Evolutionary conservation across 306 rosid species (phyloP).

Genomic region (Cucurbita moschata): DNA sequence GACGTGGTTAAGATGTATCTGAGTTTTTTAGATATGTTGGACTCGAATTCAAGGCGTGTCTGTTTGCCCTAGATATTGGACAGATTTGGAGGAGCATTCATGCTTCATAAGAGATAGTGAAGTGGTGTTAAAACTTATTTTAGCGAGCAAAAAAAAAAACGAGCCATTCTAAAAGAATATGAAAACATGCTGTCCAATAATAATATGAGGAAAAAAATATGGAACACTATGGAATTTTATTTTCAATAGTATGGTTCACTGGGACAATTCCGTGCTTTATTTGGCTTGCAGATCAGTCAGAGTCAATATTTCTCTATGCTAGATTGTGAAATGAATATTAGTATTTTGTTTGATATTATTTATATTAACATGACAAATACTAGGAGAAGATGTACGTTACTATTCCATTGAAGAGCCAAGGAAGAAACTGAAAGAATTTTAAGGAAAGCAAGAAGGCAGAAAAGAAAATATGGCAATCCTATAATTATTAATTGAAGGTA

Average conservation of each 20-base stretch:
- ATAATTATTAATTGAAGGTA: slow-evolving; percentile 58
- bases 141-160: neutral
- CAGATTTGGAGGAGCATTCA: neutral
- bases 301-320: neutral
- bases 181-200: neutral
- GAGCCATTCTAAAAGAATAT: neutral
- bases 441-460: slow-evolving; percentile 75
- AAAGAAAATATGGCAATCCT: slow-evolving; percentile 47
- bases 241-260: neutral
- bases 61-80: neutral
- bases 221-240: neutral
- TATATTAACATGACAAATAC: neutral
- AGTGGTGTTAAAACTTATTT: neutral
- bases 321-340: neutral
- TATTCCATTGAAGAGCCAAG: slow-evolving; percentile 36
- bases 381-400: slow-evolving; percentile 23
- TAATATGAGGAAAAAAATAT: neutral
- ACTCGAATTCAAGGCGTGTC: neutral
- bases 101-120: neutral
- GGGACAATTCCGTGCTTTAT: neutral
- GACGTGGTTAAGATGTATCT: neutral
- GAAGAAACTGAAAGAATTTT: slow-evolving; percentile 64
- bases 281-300: neutral
- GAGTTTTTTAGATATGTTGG: neutral
- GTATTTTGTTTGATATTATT: neutral